These are phyloP conservation scores for Blastobotrys illinoisensis DNA, from an alignment of 1,139 yeast species.

Conservation along the genomic window DNA sequence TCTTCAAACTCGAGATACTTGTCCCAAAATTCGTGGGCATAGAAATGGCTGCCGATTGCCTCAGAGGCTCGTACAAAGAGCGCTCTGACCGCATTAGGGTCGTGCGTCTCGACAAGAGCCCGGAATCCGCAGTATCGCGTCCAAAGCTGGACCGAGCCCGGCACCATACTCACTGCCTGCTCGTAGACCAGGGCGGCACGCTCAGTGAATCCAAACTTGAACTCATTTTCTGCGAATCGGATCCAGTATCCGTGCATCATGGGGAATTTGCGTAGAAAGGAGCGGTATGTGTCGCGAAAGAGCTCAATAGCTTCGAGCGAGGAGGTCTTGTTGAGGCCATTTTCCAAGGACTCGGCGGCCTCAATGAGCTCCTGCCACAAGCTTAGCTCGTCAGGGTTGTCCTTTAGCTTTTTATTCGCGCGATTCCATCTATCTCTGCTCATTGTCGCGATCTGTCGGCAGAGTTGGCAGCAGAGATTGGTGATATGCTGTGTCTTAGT, in stretches of 20 bases:
- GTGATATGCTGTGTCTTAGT: not conserved
- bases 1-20: slow-evolving; percentile 55
- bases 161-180: slow-evolving; percentile 48
- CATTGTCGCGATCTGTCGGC: not conserved
- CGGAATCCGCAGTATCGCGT: slow-evolving; percentile 53
- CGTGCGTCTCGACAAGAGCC: slow-evolving; percentile 31
- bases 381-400: slow-evolving; percentile 38
- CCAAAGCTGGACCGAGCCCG: slow-evolving; percentile 71
- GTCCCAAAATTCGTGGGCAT: slow-evolving; percentile 71
- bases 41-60: slow-evolving; percentile 66
- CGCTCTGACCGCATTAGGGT: slow-evolving; percentile 19
- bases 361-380: slow-evolving; percentile 48
- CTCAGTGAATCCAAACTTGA: slow-evolving; percentile 50
- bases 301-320: slow-evolving; percentile 37
- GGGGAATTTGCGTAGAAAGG: slow-evolving; percentile 61
- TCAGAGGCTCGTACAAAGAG: slow-evolving; percentile 59
- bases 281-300: slow-evolving; percentile 49
- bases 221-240: slow-evolving; percentile 64
- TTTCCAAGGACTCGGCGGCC: slow-evolving; percentile 32
- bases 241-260: slow-evolving; percentile 74
- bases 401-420: slow-evolving; percentile 24
- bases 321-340: slow-evolving; percentile 45
- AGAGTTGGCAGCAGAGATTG: not conserved
- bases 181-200: slow-evolving; percentile 48
- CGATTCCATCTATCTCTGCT: slow-evolving; percentile 19